Base-by-base conservation (phyloP, 352 stramenopile genomes). In the Peronospora belbahrii region DNA sequence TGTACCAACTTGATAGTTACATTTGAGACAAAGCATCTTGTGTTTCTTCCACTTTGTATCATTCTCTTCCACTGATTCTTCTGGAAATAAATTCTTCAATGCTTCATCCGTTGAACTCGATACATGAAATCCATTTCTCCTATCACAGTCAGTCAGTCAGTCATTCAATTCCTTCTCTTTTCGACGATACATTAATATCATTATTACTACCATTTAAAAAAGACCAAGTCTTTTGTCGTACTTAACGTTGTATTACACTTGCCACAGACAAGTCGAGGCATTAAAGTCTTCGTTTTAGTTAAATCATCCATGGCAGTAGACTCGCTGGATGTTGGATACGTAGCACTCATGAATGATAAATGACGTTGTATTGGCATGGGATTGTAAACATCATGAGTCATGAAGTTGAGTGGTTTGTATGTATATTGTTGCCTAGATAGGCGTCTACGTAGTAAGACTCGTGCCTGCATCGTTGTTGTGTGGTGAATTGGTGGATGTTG, bases 181-280 rank as follows among this genome's bases (percentile, higher is more conserved):
- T n/a, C n/a, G n/a, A n/a, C n/a, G n/a, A n/a, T n/a, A n/a, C n/a
- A n/a, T n/a, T n/a, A n/a, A n/a, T n/a, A n/a, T n/a, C n/a, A n/a
- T n/a, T n/a, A n/a, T n/a, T 27, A 1, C 2, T 48, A 86, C 75
- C 76, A 85, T 45, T 84, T 85, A 58, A 88, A 83, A 50, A 88
- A 88, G 24, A 86, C 69, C 22, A 88, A 52, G 30, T 88, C 72
- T 31, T 66, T 70, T 13, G 77, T 88, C 34, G 62, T 39, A 52
- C 67, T 82, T 40, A 88, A 42, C 10, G 62, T 63, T 32, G 70
- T 56, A 55, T 64, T 85, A 66, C 77, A 88, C 42, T 79, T 88
- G 39, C 65, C 61, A 23, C 77, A 88, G 22, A 86, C 72, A 31
- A 88, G 53, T 42, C 74, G 72, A 42, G 76, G 67, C 4, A 1